These are phyloP conservation scores for Colletotrichum liriopes DNA, from an alignment of 2,329 filamentous ascomycete species.

Conservation along the genomic window DNA sequence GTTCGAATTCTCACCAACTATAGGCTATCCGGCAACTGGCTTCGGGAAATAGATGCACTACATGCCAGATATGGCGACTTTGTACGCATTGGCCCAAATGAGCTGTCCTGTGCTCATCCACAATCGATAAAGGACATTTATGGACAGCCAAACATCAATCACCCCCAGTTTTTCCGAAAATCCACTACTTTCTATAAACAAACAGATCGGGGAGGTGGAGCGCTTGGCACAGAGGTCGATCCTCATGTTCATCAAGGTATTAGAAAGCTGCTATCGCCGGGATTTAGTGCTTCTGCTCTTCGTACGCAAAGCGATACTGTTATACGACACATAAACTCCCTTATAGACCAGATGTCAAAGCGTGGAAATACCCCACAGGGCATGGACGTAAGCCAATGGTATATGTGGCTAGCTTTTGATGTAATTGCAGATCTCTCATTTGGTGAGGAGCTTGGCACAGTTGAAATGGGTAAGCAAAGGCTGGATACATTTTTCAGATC, in stretches of 20 bases:
- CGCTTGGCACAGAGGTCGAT: conserved; percentile 15
- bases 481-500: fast-evolving
- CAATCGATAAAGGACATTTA: conserved; percentile 59
- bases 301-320: conserved; percentile 48
- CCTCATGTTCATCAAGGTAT: conserved; percentile 23
- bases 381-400: conserved; percentile 51
- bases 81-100: conserved; percentile 62
- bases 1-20: neutral
- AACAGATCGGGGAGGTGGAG: conserved; percentile 39
- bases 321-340: conserved; percentile 54
- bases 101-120: conserved; percentile 59
- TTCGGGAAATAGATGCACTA: conserved; percentile 19
- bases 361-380: conserved; percentile 36
- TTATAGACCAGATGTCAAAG: neutral
- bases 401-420: conserved; percentile 50
- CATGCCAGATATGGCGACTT: conserved; percentile 48
- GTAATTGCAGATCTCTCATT: conserved; percentile 50
- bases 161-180: conserved; percentile 43
- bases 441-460: conserved; percentile 48
- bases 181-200: conserved; percentile 21
- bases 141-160: conserved; percentile 42
- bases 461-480: conserved; percentile 36
- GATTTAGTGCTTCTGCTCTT: conserved; percentile 46
- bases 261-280: conserved; percentile 39
- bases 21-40: conserved; percentile 19